These are phyloP conservation scores for Scheffersomyces illinoinensis DNA, from an alignment of 1,139 yeast species.

Conservation along the genomic window DNA sequence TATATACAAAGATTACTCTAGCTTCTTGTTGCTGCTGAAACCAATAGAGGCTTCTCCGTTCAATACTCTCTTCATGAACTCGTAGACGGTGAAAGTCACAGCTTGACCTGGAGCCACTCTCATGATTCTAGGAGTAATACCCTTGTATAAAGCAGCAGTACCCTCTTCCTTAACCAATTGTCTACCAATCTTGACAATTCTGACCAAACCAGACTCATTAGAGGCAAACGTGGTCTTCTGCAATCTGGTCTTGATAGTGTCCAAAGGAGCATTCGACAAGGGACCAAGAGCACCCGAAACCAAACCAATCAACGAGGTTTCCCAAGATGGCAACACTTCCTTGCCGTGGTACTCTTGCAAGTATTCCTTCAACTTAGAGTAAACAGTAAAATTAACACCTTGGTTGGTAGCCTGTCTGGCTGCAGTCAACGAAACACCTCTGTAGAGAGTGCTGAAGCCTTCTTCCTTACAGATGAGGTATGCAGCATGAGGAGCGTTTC, in stretches of 20 bases:
- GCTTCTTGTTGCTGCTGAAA: slow-evolving; percentile 19
- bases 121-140: slow-evolving; percentile 98
- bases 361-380: slow-evolving; percentile 76
- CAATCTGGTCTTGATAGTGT: slow-evolving; percentile 94
- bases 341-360: slow-evolving; percentile 67
- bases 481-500: slow-evolving; percentile 91
- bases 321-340: slow-evolving; percentile 84
- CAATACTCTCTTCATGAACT: slow-evolving; percentile 73
- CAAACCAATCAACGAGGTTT: slow-evolving; percentile 88
- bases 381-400: slow-evolving; percentile 97
- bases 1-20: slow-evolving; percentile 12
- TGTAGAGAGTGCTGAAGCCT: slow-evolving; percentile 83
- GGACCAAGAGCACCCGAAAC: slow-evolving; percentile 98
- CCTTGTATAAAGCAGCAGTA: slow-evolving; percentile 83
- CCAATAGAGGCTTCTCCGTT: slow-evolving; percentile 37
- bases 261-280: slow-evolving; percentile 94
- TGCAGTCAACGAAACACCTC: slow-evolving; percentile 95
- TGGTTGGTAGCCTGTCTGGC: slow-evolving; percentile 98
- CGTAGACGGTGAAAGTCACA: slow-evolving; percentile 96
- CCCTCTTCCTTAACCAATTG: slow-evolving; percentile 91
- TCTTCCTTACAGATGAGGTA: slow-evolving; percentile 85
- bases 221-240: slow-evolving; percentile 82
- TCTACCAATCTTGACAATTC: slow-evolving; percentile 78
- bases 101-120: slow-evolving; percentile 99
- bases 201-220: slow-evolving; percentile 69